Base-by-base conservation (phyloP, 345 rosid species). In the Citrus reticulata region DNA sequence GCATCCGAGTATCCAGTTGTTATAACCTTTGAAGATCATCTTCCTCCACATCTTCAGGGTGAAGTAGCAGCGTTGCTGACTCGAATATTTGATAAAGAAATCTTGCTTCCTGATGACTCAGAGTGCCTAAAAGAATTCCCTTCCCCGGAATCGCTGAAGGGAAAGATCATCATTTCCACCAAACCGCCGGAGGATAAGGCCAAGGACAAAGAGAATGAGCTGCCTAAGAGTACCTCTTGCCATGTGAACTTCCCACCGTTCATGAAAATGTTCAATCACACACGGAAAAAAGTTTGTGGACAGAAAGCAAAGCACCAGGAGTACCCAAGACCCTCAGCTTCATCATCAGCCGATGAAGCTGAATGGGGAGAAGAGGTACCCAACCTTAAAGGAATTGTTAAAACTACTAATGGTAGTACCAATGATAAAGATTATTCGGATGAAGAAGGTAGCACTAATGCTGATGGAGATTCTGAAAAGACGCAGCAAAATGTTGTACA, bases 181-280 rank as follows among this genome's bases (percentile, higher is more conserved):
- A 96, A 96, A 79, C 98, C 97, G 54, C 99, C 98, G 9, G 94
- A 89, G 77, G 97, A 96, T 30, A 83, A 88, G 84, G 83, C 89
- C 40, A 86, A 85, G 73, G 90, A 84, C 63, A 84, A 85, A 61
- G 90, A 85, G 58, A 84, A 78, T 49, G 86, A 39, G 51, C 51
- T 46, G 17, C 51, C 51, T 3, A 11, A 46, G 16, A 11, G 51
- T 13, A 46, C 51, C 1, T 13, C 51, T 46, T 46, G 51, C 51
- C 16, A 42, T 42, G 51, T 11, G 14, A 42, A 42, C 49, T 42
- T 10, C 3, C 49, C 0, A 42, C 4, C 16, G 16, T 2, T 42
- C 49, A 3, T 42, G 51, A 11, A 46, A 46, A 13, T 0, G 51
- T 13, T 11, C 51, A 46, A 46, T 2, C 16, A 46, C 51, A 3